Evolutionary conservation across 2,329 filamentous ascomycete genomes (phyloP).

Genomic region (Neonectria faginata): DNA sequence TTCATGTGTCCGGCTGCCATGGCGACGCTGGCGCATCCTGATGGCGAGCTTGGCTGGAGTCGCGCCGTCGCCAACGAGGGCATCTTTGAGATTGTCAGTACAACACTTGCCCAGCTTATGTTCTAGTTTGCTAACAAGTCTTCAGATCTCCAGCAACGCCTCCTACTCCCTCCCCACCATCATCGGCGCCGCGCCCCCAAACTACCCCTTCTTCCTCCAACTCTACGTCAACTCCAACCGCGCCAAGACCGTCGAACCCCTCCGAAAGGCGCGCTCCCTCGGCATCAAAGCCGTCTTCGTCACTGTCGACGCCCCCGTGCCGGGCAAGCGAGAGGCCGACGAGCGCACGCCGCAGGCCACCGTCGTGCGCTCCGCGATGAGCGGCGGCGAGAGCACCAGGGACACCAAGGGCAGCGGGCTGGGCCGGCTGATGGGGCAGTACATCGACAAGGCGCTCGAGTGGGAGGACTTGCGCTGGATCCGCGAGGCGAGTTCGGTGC

Average conservation of each 20-base stretch:
- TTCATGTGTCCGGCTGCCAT: conserved; percentile 75
- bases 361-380: conserved; percentile 52
- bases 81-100: conserved; percentile 44
- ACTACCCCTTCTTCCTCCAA: conserved; percentile 52
- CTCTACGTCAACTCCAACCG: conserved; percentile 66
- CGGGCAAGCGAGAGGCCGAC: conserved; percentile 68
- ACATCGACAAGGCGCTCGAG: conserved; percentile 62
- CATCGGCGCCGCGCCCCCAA: conserved; percentile 38
- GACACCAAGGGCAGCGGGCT: conserved; percentile 66
- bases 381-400: conserved; percentile 57
- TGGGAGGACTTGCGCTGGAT: conserved; percentile 68
- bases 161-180: conserved; percentile 43
- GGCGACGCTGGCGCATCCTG: conserved; percentile 71
- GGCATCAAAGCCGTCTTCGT: conserved; percentile 66
- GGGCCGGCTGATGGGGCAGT: conserved; percentile 63
- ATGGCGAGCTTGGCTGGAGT: conserved; percentile 65
- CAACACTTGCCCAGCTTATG: rapidly evolving
- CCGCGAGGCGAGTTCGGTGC: conserved; percentile 56
- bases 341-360: conserved; percentile 62
- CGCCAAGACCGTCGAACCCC: conserved; percentile 59
- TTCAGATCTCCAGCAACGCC: conserved; percentile 44
- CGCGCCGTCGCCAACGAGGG: conserved; percentile 44
- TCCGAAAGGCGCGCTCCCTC: conserved; percentile 53
- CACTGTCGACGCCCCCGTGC: conserved; percentile 67
- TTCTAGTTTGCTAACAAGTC: not conserved